Base-by-base conservation (phyloP, 176 grass and related monocot genomes). In the Luzula sylvatica region DNA sequence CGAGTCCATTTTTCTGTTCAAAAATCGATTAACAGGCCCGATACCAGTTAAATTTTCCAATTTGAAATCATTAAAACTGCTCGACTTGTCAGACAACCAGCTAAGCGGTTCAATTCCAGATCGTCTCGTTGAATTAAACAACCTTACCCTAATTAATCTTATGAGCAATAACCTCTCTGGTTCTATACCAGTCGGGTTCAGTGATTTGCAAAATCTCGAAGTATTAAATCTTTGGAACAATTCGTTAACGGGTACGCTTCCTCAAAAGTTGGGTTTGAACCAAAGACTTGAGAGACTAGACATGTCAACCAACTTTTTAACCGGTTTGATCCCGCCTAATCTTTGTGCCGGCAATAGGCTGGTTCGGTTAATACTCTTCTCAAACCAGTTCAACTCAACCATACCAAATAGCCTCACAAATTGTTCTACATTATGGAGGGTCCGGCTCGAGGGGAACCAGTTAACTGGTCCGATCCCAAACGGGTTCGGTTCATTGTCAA, bases 141-240 rank as follows among this genome's bases (percentile, higher is more conserved):
- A 72, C 50, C 77, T 96, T 56, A 96, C 81, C 0, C 59, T 73
- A 32, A 55, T 96, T 39, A 89, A 83, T 52, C 80, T 96, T 68
- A 86, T 89, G 84, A 55, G 65, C 65, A 96, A 96, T 81, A 15
- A 26, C 42, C 71, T 95, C 24, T 76, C 85, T 26, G 81, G 85
- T 18, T 16, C 48, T 5, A 60, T 96, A 60, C 90, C 90, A 8
- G 18, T 39, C 3, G 56, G 67, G 23, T 68, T 96, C 46, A 78
- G 84, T 8, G 27, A 27, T 12, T 69, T 96, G 1, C 77, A 77
- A 6, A 74, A 62, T 46, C 84, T 96, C 30, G 64, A 88, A 70
- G 77, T 64, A 61, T 68, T 96, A 4, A 78, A 82, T 54, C 71
- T 96, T 8, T 96, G 90, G 90, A 96, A 96, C 77, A 96, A 96